Conservation (phyloP, 441 rosid genomes). For the Pelargonium australe region DNA sequence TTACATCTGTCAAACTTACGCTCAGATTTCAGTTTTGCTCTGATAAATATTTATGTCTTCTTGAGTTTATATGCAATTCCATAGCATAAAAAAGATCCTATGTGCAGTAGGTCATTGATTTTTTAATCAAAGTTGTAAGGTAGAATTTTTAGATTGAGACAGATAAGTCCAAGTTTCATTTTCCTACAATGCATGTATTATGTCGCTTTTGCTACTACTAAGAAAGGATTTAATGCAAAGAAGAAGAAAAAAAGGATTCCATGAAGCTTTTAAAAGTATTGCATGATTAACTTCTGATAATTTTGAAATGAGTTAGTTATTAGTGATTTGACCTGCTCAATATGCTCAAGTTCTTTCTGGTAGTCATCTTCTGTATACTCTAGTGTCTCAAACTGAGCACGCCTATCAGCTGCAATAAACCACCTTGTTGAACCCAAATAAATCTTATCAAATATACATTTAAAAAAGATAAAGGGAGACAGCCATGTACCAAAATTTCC, state of each 20-base stretch:
- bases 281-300: not conserved
- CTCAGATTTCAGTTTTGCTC: too few relatives aligned
- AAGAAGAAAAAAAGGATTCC: not conserved
- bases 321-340: slow-evolving; percentile 55
- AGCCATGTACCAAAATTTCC: slow-evolving; percentile 76
- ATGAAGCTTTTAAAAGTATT: not conserved
- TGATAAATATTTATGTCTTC: too few relatives aligned
- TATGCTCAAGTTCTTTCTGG: slow-evolving; percentile 88
- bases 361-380: slow-evolving; percentile 93
- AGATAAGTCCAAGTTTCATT: not conserved
- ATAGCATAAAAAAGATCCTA: too few relatives aligned
- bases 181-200: slow-evolving; percentile 2
- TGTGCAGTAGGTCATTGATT: too few relatives aligned
- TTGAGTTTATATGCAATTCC: too few relatives aligned
- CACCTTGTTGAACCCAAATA: slow-evolving; percentile 18
- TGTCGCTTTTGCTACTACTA: not conserved
- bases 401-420: slow-evolving; percentile 71
- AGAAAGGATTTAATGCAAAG: not conserved
- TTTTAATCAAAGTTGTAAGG: not conserved
- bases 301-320: not conserved
- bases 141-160: not conserved
- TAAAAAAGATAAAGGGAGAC: slow-evolving; percentile 5
- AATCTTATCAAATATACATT: slow-evolving; percentile 15
- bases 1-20: too few relatives aligned
- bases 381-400: slow-evolving; percentile 86